These are phyloP conservation scores for Lasiodiplodia gonubiensis DNA, from an alignment of 2,329 filamentous ascomycete species.

Conservation along the genomic window DNA sequence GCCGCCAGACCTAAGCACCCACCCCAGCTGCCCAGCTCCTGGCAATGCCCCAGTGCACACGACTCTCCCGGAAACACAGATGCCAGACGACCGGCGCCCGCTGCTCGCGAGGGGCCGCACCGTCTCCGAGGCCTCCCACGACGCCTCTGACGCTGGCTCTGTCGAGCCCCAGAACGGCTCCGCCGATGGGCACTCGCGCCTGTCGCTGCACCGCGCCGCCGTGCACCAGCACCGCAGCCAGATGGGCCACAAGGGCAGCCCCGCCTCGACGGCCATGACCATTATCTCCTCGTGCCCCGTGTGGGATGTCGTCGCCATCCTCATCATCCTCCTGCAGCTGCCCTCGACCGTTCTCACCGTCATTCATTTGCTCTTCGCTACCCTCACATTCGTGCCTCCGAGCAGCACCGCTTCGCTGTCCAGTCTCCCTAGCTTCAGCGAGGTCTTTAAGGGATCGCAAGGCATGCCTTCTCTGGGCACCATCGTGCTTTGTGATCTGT, in stretches of 20 bases:
- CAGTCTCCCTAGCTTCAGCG: conserved; percentile 77
- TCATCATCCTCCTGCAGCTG: conserved; percentile 93
- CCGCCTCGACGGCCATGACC: conserved; percentile 78
- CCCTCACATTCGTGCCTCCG: conserved; percentile 88
- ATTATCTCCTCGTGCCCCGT: conserved; percentile 89
- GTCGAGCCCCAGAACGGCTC: conserved; percentile 38
- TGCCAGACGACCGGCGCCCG: conserved; percentile 29
- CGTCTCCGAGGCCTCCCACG: conserved; percentile 51
- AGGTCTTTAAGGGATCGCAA: conserved; percentile 87
- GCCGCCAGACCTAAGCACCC: conserved; percentile 45
- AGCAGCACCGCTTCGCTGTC: conserved; percentile 75
- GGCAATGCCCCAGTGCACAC: conserved; percentile 34
- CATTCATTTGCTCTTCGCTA: conserved; percentile 90
- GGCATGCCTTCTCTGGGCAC: conserved; percentile 86
- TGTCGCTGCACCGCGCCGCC: conserved; percentile 39
- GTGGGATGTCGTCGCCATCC: conserved; percentile 93
- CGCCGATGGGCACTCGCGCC: conserved; percentile 47
- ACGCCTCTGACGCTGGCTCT: conserved; percentile 51
- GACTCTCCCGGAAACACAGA: conserved; percentile 16
- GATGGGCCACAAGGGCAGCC: conserved; percentile 62
- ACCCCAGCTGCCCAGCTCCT: conserved; percentile 43
- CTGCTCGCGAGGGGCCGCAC: conserved; percentile 45
- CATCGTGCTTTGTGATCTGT: conserved; percentile 80
- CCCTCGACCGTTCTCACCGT: conserved; percentile 85
- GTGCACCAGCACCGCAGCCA: conserved; percentile 59